Evolutionary conservation across 1,139 yeast species (phyloP), one percentile per base, ranked within the genome.

Genomic region (Scheffersomyces lignicola): DNA sequence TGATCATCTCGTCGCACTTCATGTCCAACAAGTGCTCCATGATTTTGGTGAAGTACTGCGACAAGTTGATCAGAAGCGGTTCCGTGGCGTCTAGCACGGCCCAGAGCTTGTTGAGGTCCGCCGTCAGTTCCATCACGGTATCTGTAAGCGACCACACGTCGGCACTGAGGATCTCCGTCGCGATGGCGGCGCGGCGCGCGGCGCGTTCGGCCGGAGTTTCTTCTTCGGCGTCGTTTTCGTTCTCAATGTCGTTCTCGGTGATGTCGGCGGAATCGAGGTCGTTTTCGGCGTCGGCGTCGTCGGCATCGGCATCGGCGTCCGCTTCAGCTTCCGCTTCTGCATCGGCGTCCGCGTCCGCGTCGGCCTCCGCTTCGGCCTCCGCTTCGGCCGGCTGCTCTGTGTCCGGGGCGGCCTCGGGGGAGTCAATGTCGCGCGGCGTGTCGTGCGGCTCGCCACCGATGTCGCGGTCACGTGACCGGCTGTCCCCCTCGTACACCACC

Each of bases 61-160:
- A 89, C 29, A 86, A 72, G 40, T 78, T 75, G 46, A 88, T 85
- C 26, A 89, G 79, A 37, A 90, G 64, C 2, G 92, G 68, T n/a
- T 49, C 49, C 27, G 51, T 57, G 12, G 60, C 40, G 35, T 87
- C 95, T 43, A 92, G 70, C 15, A 90, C 70, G 17, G 78, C 62
- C 98, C 98, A 92, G 36, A 92, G 65, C 51, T 74, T 78, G 41
- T 78, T 77, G 44, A 94, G 60, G 34, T 86, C 70, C 13, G 69
- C 72, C 3, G 78, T 69, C 40, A 81, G 78, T 49, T 86, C 94
- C 83, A 92, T 83, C 33, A 92, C 82, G 1, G 96, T 82, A 49
- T 92, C 96, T 4, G 96, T 86, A 24, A 94, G 71, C 4, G 95
- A 85, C 97, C 97, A 92, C 6, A 89, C 94, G 54, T 92, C 97